Percentiles rank a stretch among this genome's conserved stretches.
Evolutionary conservation across 2,329 filamentous ascomycete species (phyloP).

Genomic region (Penicillium sp.): DNA sequence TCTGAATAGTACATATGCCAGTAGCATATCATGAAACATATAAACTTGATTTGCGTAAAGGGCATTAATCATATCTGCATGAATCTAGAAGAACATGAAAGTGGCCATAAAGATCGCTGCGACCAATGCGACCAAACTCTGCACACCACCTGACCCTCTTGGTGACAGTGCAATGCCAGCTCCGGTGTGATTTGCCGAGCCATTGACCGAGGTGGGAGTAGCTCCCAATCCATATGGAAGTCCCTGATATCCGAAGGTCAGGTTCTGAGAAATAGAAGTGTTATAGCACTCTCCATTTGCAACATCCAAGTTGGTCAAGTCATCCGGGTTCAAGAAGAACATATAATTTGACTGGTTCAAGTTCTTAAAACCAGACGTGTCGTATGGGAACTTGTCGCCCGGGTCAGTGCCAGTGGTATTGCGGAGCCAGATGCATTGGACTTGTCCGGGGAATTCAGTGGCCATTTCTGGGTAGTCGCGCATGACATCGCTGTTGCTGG

Average conservation of each 20-base stretch:
- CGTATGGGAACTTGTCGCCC: slow-evolving; percentile 70
- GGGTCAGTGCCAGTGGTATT: slow-evolving; percentile 71
- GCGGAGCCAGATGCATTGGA: slow-evolving; percentile 75
- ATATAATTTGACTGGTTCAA: slow-evolving; percentile 70
- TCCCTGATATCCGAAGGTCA: slow-evolving; percentile 69
- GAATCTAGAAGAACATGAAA: slow-evolving; percentile 11
- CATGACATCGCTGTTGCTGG: slow-evolving; percentile 76
- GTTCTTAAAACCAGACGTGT: slow-evolving; percentile 69
- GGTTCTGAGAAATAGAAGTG: slow-evolving; percentile 64
- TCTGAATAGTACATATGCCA: no score
- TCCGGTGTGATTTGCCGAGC: slow-evolving; percentile 17
- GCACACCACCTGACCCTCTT: background rate
- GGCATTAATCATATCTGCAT: background rate
- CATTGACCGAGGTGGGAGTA: slow-evolving; percentile 10
- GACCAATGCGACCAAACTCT: slow-evolving; percentile 5
- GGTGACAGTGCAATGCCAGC: slow-evolving; percentile 9
- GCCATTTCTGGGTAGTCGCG: slow-evolving; percentile 59
- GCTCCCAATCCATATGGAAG: slow-evolving; percentile 15
- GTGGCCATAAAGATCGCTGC: slow-evolving; percentile 6
- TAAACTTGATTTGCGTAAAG: background rate
- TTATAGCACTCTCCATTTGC: slow-evolving; percentile 69
- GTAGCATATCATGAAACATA: no score
- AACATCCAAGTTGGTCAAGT: slow-evolving; percentile 67
- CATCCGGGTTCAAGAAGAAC: slow-evolving; percentile 75
- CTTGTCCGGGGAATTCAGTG: slow-evolving; percentile 66